Evolutionary conservation across 192 early-diverging fungal genomes (phyloP).

Genomic region (Geranomyces michiganensis): DNA sequence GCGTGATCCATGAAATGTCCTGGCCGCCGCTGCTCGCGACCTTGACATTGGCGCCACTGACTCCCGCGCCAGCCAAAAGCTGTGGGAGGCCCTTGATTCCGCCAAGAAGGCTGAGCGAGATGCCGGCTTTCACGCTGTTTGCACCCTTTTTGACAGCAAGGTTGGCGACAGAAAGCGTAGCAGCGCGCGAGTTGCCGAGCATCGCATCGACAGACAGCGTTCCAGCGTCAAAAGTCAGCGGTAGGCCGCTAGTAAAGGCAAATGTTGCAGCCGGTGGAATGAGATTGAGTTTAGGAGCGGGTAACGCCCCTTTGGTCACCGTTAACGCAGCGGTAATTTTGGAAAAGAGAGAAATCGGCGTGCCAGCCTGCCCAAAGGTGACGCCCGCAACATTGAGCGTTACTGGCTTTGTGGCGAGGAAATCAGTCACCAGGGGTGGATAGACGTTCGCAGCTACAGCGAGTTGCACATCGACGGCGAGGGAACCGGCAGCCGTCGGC

Average conservation of each 20-base stretch:
- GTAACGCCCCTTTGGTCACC: background rate
- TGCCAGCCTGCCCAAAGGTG: slow-evolving; percentile 13
- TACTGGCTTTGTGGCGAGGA: slow-evolving; percentile 1
- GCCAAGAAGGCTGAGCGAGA: slow-evolving; percentile 23
- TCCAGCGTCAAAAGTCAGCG: slow-evolving; percentile 12
- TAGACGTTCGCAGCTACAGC: slow-evolving; percentile 24
- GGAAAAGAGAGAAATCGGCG: slow-evolving; percentile 23
- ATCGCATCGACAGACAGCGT: slow-evolving; percentile 10
- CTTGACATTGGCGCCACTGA: slow-evolving; percentile 14
- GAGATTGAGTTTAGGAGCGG: slow-evolving; percentile 12
- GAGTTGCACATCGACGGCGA: slow-evolving; percentile 25
- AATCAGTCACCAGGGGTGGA: slow-evolving; percentile 19
- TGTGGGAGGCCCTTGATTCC: slow-evolving; percentile 24
- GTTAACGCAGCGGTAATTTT: slow-evolving; percentile 1
- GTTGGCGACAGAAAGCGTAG: slow-evolving; percentile 8
- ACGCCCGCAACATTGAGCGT: slow-evolving; percentile 7
- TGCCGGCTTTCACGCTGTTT: slow-evolving; percentile 20
- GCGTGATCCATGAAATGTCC: slow-evolving; percentile 28
- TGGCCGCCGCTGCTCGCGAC: slow-evolving; percentile 10
- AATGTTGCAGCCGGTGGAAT: slow-evolving; percentile 25
- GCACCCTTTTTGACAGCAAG: background rate
- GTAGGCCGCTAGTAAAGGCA: background rate
- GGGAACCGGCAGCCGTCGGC: background rate
- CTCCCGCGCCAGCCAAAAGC: slow-evolving; percentile 3
- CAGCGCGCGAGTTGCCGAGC: slow-evolving; percentile 17